Evolutionary conservation across 192 early-diverging fungal species (phyloP), one percentile per base, ranked within the genome.

Genomic region (Lobosporangium transversale): DNA sequence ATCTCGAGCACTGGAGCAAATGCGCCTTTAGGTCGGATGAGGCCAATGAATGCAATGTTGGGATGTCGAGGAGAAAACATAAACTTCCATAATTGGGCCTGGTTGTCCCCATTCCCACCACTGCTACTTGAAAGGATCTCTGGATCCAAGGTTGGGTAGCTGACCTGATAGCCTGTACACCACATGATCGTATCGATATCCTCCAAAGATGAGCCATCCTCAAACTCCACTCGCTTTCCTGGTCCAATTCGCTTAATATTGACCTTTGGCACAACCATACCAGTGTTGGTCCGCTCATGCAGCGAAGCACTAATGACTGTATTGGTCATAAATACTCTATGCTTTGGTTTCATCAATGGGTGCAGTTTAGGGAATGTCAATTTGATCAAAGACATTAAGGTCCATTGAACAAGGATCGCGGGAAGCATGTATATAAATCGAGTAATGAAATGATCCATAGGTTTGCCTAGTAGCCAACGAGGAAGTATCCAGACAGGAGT

Each of bases 141-240:
- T 10, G 78, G 55, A 37, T 84, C 79, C 43, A 91, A 53, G 53
- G 84, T 87, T 0, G 82, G 81, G 53, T 80, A 75, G 12, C 81
- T 76, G 61, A 82, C 85, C 3, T 80, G 48, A 70, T 88, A 90
- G 3, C 90, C 90, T 0, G 90, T 92, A 56, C 87, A 88, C 47
- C 82, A 89, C 24, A 90, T 73, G 4, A n/a, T n/a, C n/a, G 54
- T 49, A 70, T 92, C 90, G 15, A 90, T 76, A 26, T 81, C 42
- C 8, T 85, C 81, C 24, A 80, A 23, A 26, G 64, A 64, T 3
- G 82, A 85, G 24, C 83, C 86, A 66, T 92, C 90, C 1, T 71
- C 79, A 78, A 92, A 90, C 60, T 80, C 56, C 30, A 89, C 79
- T 7, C 55, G 61, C 15, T 65, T 68, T n/a, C 70, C 85, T 2